These are phyloP conservation scores for Yamadazyma ubonensis DNA, from an alignment of 805 yeast species.

Conservation along the genomic window DNA sequence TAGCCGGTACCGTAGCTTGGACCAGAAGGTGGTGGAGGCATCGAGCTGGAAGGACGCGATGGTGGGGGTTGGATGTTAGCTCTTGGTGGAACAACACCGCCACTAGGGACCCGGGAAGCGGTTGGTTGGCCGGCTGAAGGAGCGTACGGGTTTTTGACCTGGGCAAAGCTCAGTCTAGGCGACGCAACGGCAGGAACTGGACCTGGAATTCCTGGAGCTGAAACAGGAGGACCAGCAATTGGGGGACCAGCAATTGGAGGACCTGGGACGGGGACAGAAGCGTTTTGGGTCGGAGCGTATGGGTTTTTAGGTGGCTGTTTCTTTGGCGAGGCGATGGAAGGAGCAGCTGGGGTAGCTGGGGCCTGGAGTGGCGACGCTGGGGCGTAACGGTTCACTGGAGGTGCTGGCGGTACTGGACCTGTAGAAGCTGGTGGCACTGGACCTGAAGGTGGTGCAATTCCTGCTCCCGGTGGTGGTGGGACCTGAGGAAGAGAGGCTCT, in stretches of 20 bases:
- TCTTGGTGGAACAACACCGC: constrained; percentile 16
- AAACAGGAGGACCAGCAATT: constrained; percentile 23
- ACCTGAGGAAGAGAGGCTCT: constrained; percentile 21
- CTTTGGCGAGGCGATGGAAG: constrained; percentile 15
- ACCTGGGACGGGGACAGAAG: constrained; percentile 31
- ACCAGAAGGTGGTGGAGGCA: constrained; percentile 29
- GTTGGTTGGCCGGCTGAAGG: too few species aligned
- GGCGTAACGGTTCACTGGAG: constrained; percentile 24
- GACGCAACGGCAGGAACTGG: constrained; percentile 11
- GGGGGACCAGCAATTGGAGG: constrained; percentile 29
- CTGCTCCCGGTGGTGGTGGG: too few species aligned
- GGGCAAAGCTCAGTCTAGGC: constrained; percentile 5
- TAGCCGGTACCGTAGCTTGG: constrained; percentile 9
- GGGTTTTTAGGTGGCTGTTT: constrained; percentile 11
- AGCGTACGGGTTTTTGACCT: constrained; percentile 15
- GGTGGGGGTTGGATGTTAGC: constrained; percentile 13
- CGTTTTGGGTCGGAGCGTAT: constrained; percentile 19
- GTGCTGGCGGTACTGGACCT: constrained; percentile 30
- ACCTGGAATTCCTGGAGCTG: constrained; percentile 4
- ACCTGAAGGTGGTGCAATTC: constrained; percentile 16
- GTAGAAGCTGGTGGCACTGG: constrained; percentile 20
- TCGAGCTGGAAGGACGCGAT: constrained; percentile 13
- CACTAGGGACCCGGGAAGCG: too few species aligned
- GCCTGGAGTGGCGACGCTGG: constrained; percentile 6
- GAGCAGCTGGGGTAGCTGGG: constrained; percentile 12